Base-by-base conservation (phyloP, 208 protist genomes). In the Wallacemonas sp. region DNA sequence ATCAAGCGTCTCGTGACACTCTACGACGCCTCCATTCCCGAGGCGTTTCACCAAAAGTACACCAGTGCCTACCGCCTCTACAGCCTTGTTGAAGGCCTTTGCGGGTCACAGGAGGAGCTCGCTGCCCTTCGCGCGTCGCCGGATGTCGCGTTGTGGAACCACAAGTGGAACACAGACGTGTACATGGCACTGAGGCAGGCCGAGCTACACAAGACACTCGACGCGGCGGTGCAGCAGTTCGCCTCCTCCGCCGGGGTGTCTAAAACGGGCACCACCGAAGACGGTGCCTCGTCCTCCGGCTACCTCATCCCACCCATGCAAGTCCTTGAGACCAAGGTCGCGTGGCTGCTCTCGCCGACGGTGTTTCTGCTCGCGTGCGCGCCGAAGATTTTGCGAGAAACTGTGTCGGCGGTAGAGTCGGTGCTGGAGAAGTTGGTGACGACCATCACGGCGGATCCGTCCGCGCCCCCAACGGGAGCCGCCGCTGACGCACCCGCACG, bases 81-180 rank as follows among this genome's bases (percentile, higher is more conserved):
- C 38, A 39, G 66, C 17, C 54, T 89, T 22, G 79, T 81, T 27
- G 78, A 91, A 71, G 27, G 46, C 13, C 61, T 62, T 24, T 94
- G 91, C 62, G 73, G 30, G 12, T 82, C 84, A 12, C 36, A 60
- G 27, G 79, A 83, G 45, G 88, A 96, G 71, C 64, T 91, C 6
- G 52, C 45, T 21, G 59, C 45, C 26, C 63, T 96, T 50, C 71
- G 80, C 41, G 64, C 73, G 29, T 92, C 83, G 15, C 73, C 83
- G 1, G 86, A 91, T 63, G 76, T 93, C 9, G 67, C 73, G 22
- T 29, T 89, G 54, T 96, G 91, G 88, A 83, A 78, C 34, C 81
- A 88, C 65, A 91, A 89, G 67, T 96, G 91, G 88, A 96, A 96
- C 59, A 77, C 79, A n/a, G 86, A 96, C 58, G 83, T 93, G 21